Conservation (phyloP, 2,329 filamentous ascomycete species). For the Claviceps cyperi region DNA sequence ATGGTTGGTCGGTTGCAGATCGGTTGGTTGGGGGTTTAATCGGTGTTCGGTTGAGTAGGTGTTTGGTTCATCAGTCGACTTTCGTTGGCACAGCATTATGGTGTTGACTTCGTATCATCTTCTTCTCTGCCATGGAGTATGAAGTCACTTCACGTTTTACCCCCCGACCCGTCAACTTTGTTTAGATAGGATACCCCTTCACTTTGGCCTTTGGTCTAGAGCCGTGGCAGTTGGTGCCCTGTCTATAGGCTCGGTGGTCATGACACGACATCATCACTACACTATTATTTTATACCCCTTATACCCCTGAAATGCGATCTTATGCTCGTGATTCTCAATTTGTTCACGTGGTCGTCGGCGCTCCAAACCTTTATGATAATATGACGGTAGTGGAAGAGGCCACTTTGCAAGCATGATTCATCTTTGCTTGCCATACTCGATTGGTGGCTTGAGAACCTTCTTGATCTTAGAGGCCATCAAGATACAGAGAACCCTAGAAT, state of each 20-base stretch:
- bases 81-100: not conserved
- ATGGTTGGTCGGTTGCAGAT: not conserved
- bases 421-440: too few species aligned
- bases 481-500: too few species aligned
- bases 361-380: too few species aligned
- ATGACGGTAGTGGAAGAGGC: too few species aligned
- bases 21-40: not conserved
- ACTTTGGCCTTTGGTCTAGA: conserved; percentile 1
- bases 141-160: conserved; percentile 9
- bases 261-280: not conserved
- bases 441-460: too few species aligned
- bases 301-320: not conserved
- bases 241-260: not conserved
- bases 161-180: conserved; percentile 6
- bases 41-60: not conserved
- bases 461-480: too few species aligned
- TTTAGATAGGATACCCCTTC: conserved; percentile 28
- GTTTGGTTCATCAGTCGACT: not conserved
- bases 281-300: not conserved
- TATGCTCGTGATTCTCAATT: not conserved
- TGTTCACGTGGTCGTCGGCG: too few species aligned
- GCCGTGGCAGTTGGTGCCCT: conserved; percentile 1
- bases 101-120: not conserved
- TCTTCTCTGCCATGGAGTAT: conserved; percentile 5
- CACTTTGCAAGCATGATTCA: too few species aligned